These are phyloP conservation scores for Metahyphopichia silvanorum DNA, from an alignment of 805 yeast genomes.

Conservation along the genomic window DNA sequence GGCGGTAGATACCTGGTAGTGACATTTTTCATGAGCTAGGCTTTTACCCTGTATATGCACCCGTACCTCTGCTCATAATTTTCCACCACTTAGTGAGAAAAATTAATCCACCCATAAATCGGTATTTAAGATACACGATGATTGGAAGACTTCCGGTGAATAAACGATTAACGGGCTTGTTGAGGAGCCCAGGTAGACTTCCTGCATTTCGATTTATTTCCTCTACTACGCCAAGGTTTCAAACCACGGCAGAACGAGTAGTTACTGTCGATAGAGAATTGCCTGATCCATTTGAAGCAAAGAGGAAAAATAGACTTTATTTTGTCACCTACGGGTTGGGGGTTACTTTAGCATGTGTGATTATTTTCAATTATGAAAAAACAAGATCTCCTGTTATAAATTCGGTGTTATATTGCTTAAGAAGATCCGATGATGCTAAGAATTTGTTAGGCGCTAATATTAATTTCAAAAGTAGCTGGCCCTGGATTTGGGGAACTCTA, in stretches of 20 bases:
- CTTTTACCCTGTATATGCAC: no score
- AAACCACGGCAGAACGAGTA: neutral
- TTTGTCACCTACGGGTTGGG: slow-evolving; percentile 47
- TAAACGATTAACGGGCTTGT: no score
- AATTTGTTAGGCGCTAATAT: slow-evolving; percentile 71
- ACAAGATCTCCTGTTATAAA: slow-evolving; percentile 84
- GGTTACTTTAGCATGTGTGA: slow-evolving; percentile 34
- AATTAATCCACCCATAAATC: no score
- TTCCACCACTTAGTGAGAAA: no score
- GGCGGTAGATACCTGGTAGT: no score
- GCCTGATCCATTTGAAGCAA: slow-evolving; percentile 72
- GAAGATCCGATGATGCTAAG: slow-evolving; percentile 68
- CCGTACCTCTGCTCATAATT: no score
- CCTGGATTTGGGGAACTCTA: slow-evolving; percentile 86
- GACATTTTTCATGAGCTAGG: no score
- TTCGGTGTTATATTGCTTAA: slow-evolving; percentile 79
- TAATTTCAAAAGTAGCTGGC: slow-evolving; percentile 68
- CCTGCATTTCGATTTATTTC: no score
- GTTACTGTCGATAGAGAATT: slow-evolving; percentile 73
- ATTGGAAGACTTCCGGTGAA: no score
- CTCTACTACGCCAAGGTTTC: neutral
- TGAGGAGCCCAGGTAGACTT: no score
- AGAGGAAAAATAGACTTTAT: slow-evolving; percentile 48
- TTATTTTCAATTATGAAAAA: slow-evolving; percentile 91
- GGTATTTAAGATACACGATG: no score